These are phyloP conservation scores for Millerago galiae DNA, from an alignment of 805 yeast species.

Conservation along the genomic window DNA sequence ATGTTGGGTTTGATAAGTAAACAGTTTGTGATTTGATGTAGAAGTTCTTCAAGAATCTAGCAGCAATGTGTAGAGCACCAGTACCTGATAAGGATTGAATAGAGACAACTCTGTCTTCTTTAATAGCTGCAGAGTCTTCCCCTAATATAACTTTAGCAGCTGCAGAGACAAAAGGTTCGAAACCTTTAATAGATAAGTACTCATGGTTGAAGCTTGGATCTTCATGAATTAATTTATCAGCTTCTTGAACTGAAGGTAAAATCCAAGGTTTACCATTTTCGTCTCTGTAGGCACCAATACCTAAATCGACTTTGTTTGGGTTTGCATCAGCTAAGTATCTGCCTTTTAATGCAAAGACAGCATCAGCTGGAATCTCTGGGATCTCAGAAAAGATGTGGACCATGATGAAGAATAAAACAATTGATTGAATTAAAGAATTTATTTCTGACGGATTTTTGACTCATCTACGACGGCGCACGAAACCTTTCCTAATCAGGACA, in stretches of 20 bases:
- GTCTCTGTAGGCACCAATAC: conserved; percentile 77
- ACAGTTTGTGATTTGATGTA: conserved; percentile 37
- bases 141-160: conserved; percentile 75
- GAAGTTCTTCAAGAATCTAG: conserved; percentile 35
- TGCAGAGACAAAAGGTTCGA: conserved; percentile 55
- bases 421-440: too few species aligned
- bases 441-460: not conserved
- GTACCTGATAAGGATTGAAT: conserved; percentile 82
- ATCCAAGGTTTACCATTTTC: conserved; percentile 67
- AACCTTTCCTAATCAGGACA: not conserved
- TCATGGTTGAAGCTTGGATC: conserved; percentile 74
- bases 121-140: conserved; percentile 43
- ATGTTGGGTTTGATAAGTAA: conserved; percentile 85
- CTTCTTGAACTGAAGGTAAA: conserved; percentile 59
- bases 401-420: too few species aligned
- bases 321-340: conserved; percentile 55
- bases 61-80: conserved; percentile 88
- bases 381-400: conserved; percentile 40
- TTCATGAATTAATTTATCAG: conserved; percentile 57
- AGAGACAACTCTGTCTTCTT: conserved; percentile 45
- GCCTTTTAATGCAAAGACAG: conserved; percentile 76
- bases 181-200: conserved; percentile 79
- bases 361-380: conserved; percentile 73
- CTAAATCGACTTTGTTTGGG: conserved; percentile 70
- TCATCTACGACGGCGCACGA: not conserved